Conservation (phyloP, 495 filamentous ascomycete genomes). For the Bryoglossum gracile region DNA sequence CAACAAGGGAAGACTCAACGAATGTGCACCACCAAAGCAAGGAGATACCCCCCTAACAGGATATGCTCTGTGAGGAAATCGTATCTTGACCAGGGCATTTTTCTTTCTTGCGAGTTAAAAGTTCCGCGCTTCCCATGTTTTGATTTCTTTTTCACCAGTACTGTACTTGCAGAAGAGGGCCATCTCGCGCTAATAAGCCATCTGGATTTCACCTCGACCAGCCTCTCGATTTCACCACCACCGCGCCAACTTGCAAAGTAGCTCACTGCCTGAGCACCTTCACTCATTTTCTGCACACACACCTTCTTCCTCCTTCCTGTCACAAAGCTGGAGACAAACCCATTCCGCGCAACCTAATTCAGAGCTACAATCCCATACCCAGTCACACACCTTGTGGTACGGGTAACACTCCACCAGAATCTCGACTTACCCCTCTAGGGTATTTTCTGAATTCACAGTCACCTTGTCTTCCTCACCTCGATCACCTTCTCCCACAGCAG, state of each 20-base stretch:
- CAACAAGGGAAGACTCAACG: neutral
- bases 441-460: constrained; percentile 10
- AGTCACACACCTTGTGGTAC: neutral
- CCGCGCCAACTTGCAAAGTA: constrained; percentile 6
- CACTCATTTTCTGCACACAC: constrained; percentile 9
- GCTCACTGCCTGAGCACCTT: neutral
- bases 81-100: neutral
- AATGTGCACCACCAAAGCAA: neutral
- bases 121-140: neutral
- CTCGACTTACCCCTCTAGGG: constrained; percentile 4
- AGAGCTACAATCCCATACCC: constrained; percentile 4
- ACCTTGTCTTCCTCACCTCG: constrained; percentile 17
- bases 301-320: neutral
- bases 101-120: constrained; percentile 1
- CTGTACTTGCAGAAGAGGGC: neutral
- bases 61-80: neutral
- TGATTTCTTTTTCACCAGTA: neutral
- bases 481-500: constrained; percentile 11
- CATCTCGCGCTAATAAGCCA: constrained; percentile 1
- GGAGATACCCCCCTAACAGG: neutral
- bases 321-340: neutral
- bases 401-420: neutral
- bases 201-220: constrained; percentile 10
- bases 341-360: constrained; percentile 1
- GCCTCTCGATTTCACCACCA: constrained; percentile 1